A percentile compares a stretch with the other conserved stretches of the same genome.
Conservation (phyloP, 257 asterid genomes). For the Leonotis leonurus region DNA sequence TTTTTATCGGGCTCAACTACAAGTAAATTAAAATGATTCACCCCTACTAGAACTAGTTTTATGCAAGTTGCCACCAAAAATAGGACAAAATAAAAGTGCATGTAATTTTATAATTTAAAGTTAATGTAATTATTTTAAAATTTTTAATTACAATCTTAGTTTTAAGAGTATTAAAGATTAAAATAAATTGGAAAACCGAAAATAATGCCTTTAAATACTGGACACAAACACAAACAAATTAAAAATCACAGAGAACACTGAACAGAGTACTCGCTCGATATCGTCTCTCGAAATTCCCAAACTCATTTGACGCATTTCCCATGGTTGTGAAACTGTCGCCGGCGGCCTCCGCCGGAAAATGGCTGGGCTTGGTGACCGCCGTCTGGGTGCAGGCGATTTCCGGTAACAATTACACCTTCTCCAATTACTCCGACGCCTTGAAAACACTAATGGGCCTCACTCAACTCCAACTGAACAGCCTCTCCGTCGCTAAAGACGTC, state of each 20-base stretch:
- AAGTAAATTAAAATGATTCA: too few relatives aligned
- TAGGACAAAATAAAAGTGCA: too few relatives aligned
- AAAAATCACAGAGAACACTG: neutral
- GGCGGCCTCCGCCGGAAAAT: constrained; percentile 68
- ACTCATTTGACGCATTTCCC: neutral
- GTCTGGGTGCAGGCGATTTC: constrained; percentile 97
- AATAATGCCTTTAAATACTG: constrained; percentile 5
- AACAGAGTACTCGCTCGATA: too few relatives aligned
- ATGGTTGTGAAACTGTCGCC: constrained; percentile 51
- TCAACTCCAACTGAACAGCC: constrained; percentile 85
- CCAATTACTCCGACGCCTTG: constrained; percentile 83
- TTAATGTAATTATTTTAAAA: too few relatives aligned
- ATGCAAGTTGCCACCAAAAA: too few relatives aligned
- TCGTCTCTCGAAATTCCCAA: neutral
- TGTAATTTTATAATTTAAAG: too few relatives aligned
- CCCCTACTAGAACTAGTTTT: too few relatives aligned
- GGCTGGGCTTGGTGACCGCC: constrained; percentile 93
- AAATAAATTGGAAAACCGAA: neutral
- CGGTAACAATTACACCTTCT: constrained; percentile 93
- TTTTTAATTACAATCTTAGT: too few relatives aligned
- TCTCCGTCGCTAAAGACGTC: constrained; percentile 89
- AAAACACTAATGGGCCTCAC: constrained; percentile 84
- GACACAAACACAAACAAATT: too few relatives aligned
- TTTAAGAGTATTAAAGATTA: neutral
- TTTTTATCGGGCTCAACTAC: too few relatives aligned